Evolutionary conservation across 2,329 filamentous ascomycete genomes (phyloP), one percentile per base, ranked within the genome.

Genomic region (Colletotrichum salicis): DNA sequence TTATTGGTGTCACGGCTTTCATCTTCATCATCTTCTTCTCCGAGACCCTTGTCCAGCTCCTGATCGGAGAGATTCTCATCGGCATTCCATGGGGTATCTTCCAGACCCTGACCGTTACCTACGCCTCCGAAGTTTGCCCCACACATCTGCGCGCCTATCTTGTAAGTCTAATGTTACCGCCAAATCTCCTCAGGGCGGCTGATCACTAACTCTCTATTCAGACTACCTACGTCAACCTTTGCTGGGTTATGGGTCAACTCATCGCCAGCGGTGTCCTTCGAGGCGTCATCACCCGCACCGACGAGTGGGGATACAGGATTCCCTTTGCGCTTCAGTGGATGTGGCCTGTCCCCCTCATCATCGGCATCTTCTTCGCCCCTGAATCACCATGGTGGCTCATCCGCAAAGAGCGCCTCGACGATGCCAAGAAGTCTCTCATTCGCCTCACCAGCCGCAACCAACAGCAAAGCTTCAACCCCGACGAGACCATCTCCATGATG

Each of bases 321-420:
- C 85, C 86, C 1, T 88, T 85, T 68, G 85, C 81, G 0, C 73
- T 87, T 0, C 85, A 87, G 76, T 88, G 86, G 86, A 76, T 83
- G 31, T 87, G 84, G 82, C 84, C 84, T 0, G 76, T 85, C 1
- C 84, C 84, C 1, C 78, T 88, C 2, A 77, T 85, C 10, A 75
- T 85, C 1, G 82, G 80, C 22, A 81, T 84, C 59, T 77, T 79
- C 57, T 81, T 86, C 19, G 84, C 84, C 4, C 86, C 86, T 1
- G 86, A 87, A 72, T 86, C 83, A 3, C 86, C 86, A 1, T 87
- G 86, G 84, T 87, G 84, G 83, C 81, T 86, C 5, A 82, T 87
- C 10, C 83, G 85, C 7, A 77, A 79, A 4, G 82, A 80, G 2
- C 79, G 80, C 11, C 72, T 81, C 4, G 81, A 82, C 3, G 82